phyloP scores from a whole-genome alignment of 208 protist genomes.

The Crithidia acanthocephali region DNA sequence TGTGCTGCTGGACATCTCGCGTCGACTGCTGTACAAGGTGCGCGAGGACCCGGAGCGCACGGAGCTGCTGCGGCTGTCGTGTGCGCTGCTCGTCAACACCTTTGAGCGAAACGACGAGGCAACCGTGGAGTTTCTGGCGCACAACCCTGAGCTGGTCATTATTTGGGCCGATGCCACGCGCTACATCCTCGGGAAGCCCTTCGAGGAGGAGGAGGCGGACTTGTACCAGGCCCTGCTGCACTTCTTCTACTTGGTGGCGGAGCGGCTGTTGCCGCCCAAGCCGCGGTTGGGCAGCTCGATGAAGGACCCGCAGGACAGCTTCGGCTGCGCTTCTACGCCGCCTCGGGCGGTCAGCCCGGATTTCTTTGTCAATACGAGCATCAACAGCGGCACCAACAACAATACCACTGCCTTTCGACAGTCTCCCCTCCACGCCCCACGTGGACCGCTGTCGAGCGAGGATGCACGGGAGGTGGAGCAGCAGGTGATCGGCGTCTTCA shows the following conservation, averaged over 20 bases:
- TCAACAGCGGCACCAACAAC: not conserved
- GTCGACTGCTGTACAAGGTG: constrained; percentile 41
- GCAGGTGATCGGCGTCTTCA: constrained; percentile 43
- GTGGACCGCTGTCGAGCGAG: constrained; percentile 33
- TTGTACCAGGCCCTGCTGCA: constrained; percentile 77
- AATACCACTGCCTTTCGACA: not conserved
- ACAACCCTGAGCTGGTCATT: constrained; percentile 38
- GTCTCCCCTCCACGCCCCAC: constrained; percentile 10
- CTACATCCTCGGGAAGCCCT: constrained; percentile 50
- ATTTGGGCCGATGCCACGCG: constrained; percentile 57
- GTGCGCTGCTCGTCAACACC: constrained; percentile 73
- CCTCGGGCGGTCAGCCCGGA: constrained; percentile 6
- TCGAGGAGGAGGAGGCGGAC: constrained; percentile 73
- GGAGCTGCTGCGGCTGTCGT: constrained; percentile 61
- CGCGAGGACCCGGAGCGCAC: constrained; percentile 33
- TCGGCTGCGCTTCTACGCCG: constrained; percentile 31
- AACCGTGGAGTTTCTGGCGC: constrained; percentile 49
- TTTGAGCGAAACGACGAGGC: constrained; percentile 74
- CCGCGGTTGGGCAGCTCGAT: constrained; percentile 10
- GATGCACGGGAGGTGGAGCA: constrained; percentile 32
- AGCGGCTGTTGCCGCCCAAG: constrained; percentile 55
- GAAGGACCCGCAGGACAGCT: constrained; percentile 19
- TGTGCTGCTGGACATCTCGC: constrained; percentile 53
- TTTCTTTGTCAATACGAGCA: not conserved
- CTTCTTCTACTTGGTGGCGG: constrained; percentile 73